Conservation (phyloP, 805 yeast species). For the Wickerhamiella cacticola region DNA sequence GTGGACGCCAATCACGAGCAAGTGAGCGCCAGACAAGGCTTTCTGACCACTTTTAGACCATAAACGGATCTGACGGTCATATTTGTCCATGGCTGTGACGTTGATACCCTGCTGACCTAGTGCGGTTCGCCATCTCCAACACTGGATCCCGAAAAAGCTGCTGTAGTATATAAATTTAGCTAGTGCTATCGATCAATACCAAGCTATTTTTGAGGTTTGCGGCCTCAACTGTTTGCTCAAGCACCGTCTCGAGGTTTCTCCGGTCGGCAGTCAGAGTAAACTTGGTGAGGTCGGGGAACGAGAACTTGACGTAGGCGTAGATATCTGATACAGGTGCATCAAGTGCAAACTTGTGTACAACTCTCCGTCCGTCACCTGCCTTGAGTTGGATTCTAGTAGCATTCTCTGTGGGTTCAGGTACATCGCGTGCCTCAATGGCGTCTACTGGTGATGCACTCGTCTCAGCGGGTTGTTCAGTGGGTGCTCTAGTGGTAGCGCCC, state of each 20-base stretch:
- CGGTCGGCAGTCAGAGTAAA: conserved; percentile 52
- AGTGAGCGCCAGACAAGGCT: conserved; percentile 43
- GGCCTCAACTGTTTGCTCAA: conserved; percentile 50
- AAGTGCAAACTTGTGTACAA: conserved; percentile 54
- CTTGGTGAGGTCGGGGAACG: conserved; percentile 35
- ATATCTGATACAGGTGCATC: conserved; percentile 47
- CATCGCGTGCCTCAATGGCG: conserved; percentile 38
- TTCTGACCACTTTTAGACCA: conserved; percentile 77
- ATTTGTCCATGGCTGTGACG: conserved; percentile 24
- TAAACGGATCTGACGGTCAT: conserved; percentile 80
- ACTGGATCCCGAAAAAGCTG: no score
- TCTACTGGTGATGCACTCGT: conserved; percentile 39
- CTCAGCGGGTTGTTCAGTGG: not conserved
- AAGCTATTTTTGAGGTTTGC: conserved; percentile 79
- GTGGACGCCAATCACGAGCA: conserved; percentile 50
- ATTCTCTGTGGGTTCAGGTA: conserved; percentile 50
- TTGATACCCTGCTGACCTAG: no score
- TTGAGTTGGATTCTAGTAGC: conserved; percentile 73
- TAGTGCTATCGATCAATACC: conserved; percentile 48
- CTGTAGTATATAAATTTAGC: no score
- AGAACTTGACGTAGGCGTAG: conserved; percentile 55
- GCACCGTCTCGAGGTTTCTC: conserved; percentile 40
- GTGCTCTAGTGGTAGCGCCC: conserved; percentile 1
- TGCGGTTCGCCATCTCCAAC: not conserved
- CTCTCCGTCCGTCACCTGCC: conserved; percentile 72